Conservation (phyloP, 1,284 basidiomycete species). For the Ceratobasidium sp. region DNA sequence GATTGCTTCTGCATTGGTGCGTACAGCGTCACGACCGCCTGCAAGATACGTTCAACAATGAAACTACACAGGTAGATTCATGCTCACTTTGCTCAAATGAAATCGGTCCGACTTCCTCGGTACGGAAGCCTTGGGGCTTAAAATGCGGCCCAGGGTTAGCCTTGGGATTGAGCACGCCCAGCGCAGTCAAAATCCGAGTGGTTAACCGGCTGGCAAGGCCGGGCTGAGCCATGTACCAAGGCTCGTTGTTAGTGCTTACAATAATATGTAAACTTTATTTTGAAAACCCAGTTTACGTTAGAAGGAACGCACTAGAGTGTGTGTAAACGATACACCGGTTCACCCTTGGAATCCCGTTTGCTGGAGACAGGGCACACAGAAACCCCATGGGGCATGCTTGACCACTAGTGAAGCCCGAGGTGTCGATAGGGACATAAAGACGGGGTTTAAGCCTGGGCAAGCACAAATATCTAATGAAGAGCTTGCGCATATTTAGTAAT, state of each 20-base stretch:
- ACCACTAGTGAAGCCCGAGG: neutral
- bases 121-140: slow-evolving; percentile 12
- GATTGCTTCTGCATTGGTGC: slow-evolving; percentile 23
- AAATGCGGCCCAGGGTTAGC: slow-evolving; percentile 17
- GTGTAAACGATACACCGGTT: slow-evolving; percentile 15
- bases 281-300: neutral
- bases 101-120: slow-evolving; percentile 22
- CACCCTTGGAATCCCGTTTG: neutral
- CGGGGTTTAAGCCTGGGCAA: slow-evolving; percentile 1
- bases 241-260: slow-evolving; percentile 1
- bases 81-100: slow-evolving; percentile 4
- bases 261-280: neutral
- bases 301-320: slow-evolving; percentile 6
- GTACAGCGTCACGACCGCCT: slow-evolving; percentile 14
- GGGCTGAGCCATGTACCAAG: slow-evolving; percentile 18
- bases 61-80: neutral
- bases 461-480: neutral
- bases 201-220: neutral
- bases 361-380: slow-evolving; percentile 11
- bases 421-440: neutral
- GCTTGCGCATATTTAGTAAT: neutral
- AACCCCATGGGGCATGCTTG: slow-evolving; percentile 17
- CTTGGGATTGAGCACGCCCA: slow-evolving; percentile 10
- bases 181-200: neutral
- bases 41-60: neutral